These are phyloP conservation scores for Claviceps digitariae DNA, from an alignment of 2,329 filamentous ascomycete genomes.

Conservation along the genomic window DNA sequence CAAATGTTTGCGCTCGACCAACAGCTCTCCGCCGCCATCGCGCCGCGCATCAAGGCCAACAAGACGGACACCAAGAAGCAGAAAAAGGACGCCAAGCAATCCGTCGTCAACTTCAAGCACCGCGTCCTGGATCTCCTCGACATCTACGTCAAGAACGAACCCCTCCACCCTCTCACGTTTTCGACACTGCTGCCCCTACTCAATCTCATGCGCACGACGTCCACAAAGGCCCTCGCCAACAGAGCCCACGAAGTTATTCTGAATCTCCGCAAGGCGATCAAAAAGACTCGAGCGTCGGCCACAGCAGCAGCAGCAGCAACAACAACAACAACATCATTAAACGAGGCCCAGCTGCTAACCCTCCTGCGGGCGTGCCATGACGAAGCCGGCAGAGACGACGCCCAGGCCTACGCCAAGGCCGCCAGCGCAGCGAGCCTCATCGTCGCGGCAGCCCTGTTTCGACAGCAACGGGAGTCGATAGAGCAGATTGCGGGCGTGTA, in stretches of 20 bases:
- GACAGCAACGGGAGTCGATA: slow-evolving; percentile 37
- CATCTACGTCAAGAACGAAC: slow-evolving; percentile 71
- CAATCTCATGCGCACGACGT: slow-evolving; percentile 62
- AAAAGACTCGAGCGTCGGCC: slow-evolving; percentile 33
- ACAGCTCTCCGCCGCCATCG: slow-evolving; percentile 75
- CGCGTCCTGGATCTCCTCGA: slow-evolving; percentile 78
- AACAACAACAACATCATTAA: background rate
- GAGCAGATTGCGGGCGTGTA: slow-evolving; percentile 50
- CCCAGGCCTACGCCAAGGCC: slow-evolving; percentile 59
- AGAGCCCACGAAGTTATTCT: slow-evolving; percentile 62
- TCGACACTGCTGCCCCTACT: slow-evolving; percentile 63
- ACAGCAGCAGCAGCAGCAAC: background rate
- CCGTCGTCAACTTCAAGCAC: slow-evolving; percentile 88
- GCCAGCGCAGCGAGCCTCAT: slow-evolving; percentile 62
- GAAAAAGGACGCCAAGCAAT: slow-evolving; percentile 75
- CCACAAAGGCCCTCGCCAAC: slow-evolving; percentile 58
- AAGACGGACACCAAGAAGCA: slow-evolving; percentile 62
- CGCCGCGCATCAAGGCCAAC: slow-evolving; percentile 49
- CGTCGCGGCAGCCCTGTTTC: slow-evolving; percentile 48
- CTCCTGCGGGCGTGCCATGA: slow-evolving; percentile 55
- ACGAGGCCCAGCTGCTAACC: slow-evolving; percentile 32
- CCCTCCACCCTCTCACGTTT: slow-evolving; percentile 52
- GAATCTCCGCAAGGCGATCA: slow-evolving; percentile 54
- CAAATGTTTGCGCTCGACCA: slow-evolving; percentile 86
- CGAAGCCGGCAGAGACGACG: slow-evolving; percentile 48